A percentile compares a stretch with the other conserved stretches of the same genome.
Conservation (phyloP, 331 rosid genomes). For the Prunus yedoensis region DNA sequence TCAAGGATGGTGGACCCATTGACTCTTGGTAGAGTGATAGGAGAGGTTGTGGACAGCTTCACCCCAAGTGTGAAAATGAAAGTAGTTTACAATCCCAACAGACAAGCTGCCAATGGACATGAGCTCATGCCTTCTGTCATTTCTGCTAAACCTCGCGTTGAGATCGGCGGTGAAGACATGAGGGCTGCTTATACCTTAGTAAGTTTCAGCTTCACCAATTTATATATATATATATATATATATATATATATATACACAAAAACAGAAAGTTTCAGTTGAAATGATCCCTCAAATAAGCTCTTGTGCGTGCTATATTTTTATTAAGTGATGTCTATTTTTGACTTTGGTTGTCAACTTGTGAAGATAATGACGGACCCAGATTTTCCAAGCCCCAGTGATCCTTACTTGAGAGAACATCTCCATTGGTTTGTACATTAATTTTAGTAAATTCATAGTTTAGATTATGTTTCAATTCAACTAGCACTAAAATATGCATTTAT, state of each 20-base stretch:
- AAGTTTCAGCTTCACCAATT: constrained; percentile 4
- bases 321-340: no score
- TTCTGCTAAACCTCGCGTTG: constrained; percentile 62
- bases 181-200: constrained; percentile 81
- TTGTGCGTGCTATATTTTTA: no score
- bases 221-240: no score
- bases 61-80: constrained; percentile 66
- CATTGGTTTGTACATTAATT: constrained; percentile 53
- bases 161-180: constrained; percentile 79
- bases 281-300: no score
- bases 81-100: constrained; percentile 61
- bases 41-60: constrained; percentile 86
- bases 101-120: constrained; percentile 75
- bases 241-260: no score
- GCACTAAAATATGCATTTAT: background rate
- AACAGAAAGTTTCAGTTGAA: no score
- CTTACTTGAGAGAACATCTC: constrained; percentile 75
- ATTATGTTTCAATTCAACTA: no score
- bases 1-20: constrained; percentile 63
- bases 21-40: constrained; percentile 71
- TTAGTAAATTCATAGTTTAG: background rate
- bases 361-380: constrained; percentile 96
- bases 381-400: constrained; percentile 96
- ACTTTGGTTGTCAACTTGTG: background rate
- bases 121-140: constrained; percentile 68